Evolutionary conservation across 106 monocot genomes (phyloP), one percentile per base, ranked within the genome.

Genomic region (Amphibolis antarctica): DNA sequence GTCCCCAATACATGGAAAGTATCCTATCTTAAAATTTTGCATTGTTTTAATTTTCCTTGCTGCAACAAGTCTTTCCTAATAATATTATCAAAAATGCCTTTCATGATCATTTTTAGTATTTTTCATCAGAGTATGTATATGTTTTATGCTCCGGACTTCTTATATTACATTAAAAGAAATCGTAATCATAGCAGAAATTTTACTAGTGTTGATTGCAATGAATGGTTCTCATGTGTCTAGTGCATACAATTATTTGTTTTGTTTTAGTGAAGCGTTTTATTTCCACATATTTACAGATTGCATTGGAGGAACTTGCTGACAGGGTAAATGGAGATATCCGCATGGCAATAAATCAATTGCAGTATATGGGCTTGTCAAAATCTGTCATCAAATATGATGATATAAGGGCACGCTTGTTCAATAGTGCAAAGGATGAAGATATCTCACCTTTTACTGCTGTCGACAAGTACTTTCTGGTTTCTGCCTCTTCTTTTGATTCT

Each of bases 401-500:
- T 76, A 81, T 91, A 66, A 86, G 82, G 68, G 69, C 68, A 46
- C 86, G 96, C 4, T 82, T 98, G 55, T 77, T 75, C 68, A 77
- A 71, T 59, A 98, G 90, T 74, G 62, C 86, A 53, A 98, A 98
- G 70, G 90, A 98, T 81, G 96, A 98, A 82, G 90, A 98, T 66
- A 91, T 98, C 71, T 98, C 96, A 52, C 96, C 96, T 20, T 98
- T 98, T 66, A 74, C 86, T 27, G 96, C 96, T 64, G 90, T 87
- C 66, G 96, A 98, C 87, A 98, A 98, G 96, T 98, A 98, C 26
- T 47, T n/a, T n/a, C n/a, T n/a, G n/a, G n/a, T n/a, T n/a, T 58
- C 45, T 63, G 49, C 18, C 12, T 62, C n/a, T 69, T 21, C 30
- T 60, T 75, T n/a, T 49, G 17, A 12, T 56, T 27, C 26, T 25